phyloP scores from a whole-genome alignment of 495 filamentous ascomycete genomes.

The Tuber umbilicatum region DNA sequence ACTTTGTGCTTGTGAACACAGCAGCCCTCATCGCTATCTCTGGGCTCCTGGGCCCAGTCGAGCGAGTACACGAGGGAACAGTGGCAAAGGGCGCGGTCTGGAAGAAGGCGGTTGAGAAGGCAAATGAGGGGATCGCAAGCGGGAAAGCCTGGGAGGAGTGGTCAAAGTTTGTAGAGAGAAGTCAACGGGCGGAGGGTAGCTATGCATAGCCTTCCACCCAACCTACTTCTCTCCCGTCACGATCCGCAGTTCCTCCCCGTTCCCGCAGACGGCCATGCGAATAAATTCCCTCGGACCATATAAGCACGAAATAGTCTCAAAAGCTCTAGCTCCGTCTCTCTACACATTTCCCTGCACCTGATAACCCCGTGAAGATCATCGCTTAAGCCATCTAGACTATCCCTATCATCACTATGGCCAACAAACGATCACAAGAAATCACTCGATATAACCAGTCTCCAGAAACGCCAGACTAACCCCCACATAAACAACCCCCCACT shows the following conservation, averaged over 20 bases:
- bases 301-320: neutral
- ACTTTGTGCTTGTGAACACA: constrained; percentile 91
- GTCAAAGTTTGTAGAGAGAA: constrained; percentile 59
- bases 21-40: constrained; percentile 76
- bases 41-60: constrained; percentile 71
- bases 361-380: neutral
- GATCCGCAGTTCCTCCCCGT: neutral
- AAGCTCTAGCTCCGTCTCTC: neutral
- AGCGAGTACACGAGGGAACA: constrained; percentile 57
- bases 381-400: neutral
- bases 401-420: neutral
- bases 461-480: neutral
- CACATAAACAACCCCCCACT: neutral
- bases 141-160: constrained; percentile 72
- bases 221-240: neutral
- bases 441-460: neutral
- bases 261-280: neutral
- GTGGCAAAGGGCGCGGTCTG: constrained; percentile 73
- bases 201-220: neutral
- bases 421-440: neutral
- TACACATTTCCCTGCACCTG: neutral
- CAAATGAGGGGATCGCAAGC: constrained; percentile 73
- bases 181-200: constrained; percentile 17
- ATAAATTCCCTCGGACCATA: neutral
- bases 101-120: constrained; percentile 85